phyloP scores from a whole-genome alignment of 2,329 filamentous ascomycete species.

The Mycosphaerella sp. region DNA sequence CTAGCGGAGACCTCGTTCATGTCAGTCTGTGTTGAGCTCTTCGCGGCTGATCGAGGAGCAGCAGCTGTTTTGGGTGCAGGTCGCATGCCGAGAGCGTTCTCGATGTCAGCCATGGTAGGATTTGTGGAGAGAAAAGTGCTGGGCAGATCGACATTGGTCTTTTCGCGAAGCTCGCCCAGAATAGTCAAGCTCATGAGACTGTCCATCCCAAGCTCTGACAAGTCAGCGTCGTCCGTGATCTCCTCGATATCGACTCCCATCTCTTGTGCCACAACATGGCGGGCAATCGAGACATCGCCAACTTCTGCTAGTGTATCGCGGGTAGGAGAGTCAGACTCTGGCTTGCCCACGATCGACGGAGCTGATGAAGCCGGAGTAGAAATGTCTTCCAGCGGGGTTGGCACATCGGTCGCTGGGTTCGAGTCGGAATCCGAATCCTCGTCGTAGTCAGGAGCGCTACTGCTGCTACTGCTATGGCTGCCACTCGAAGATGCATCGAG shows the following conservation, averaged over 20 bases:
- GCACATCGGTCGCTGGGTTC: constrained; percentile 36
- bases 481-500: constrained; percentile 33
- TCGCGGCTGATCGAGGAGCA: constrained; percentile 19
- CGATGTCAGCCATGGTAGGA: constrained; percentile 58
- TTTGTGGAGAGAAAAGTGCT: constrained; percentile 55
- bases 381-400: constrained; percentile 40
- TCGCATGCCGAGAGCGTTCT: constrained; percentile 56
- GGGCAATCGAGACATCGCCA: constrained; percentile 42
- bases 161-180: constrained; percentile 46
- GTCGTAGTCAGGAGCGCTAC: constrained; percentile 29
- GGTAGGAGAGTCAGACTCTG: constrained; percentile 31
- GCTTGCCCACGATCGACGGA: constrained; percentile 40
- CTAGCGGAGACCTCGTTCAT: constrained; percentile 47
- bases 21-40: constrained; percentile 30
- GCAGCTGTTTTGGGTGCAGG: constrained; percentile 29
- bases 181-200: constrained; percentile 50
- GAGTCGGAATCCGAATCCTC: constrained; percentile 40
- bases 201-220: constrained; percentile 54
- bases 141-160: constrained; percentile 46
- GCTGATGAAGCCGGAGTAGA: constrained; percentile 48
- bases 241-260: constrained; percentile 61
- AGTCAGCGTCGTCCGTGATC: constrained; percentile 52
- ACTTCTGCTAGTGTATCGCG: constrained; percentile 34
- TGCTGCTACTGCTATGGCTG: constrained; percentile 29
- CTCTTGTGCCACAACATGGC: constrained; percentile 47